These are phyloP conservation scores for Yarrowia osloensis DNA, from an alignment of 805 yeast species.

Conservation along the genomic window DNA sequence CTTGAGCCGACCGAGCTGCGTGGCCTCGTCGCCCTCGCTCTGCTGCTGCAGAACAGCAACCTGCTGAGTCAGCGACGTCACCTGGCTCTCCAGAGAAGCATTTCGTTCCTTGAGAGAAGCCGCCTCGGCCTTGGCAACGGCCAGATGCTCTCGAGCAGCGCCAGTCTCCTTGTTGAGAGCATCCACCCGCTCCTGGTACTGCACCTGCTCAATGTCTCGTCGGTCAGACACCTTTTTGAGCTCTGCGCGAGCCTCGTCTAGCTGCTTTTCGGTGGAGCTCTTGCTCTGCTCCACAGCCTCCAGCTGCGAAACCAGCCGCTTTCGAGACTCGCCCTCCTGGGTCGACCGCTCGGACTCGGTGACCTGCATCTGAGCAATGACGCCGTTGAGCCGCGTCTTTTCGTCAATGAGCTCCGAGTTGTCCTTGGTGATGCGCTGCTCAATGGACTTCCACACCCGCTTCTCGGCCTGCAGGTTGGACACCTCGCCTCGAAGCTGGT, in stretches of 20 bases:
- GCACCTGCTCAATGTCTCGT: slow-evolving; percentile 58
- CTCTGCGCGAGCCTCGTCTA: slow-evolving; percentile 54
- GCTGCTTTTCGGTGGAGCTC: slow-evolving; percentile 48
- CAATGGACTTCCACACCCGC: slow-evolving; percentile 51
- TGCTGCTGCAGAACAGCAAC: slow-evolving; percentile 40
- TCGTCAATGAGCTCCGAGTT: slow-evolving; percentile 58
- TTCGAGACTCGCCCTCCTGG: slow-evolving; percentile 52
- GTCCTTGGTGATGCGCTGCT: slow-evolving; percentile 55
- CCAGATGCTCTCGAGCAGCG: slow-evolving; percentile 48
- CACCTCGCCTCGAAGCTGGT: slow-evolving; percentile 50
- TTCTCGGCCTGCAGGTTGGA: slow-evolving; percentile 58
- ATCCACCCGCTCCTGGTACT: slow-evolving; percentile 63
- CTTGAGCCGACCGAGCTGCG: slow-evolving; percentile 36
- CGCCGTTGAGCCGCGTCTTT: slow-evolving; percentile 56
- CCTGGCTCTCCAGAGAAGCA: slow-evolving; percentile 41
- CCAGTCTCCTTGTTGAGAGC: slow-evolving; percentile 51
- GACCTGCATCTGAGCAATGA: slow-evolving; percentile 62
- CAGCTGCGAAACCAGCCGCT: slow-evolving; percentile 52
- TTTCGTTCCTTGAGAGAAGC: slow-evolving; percentile 48
- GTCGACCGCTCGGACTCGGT: slow-evolving; percentile 62
- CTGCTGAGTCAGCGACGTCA: slow-evolving; percentile 39
- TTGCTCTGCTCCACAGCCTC: slow-evolving; percentile 53
- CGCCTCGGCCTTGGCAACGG: slow-evolving; percentile 46
- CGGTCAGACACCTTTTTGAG: slow-evolving; percentile 53
- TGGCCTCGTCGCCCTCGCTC: slow-evolving; percentile 39